phyloP scores from a whole-genome alignment of 768 basidiomycete genomes.

The Suillus placidus region DNA sequence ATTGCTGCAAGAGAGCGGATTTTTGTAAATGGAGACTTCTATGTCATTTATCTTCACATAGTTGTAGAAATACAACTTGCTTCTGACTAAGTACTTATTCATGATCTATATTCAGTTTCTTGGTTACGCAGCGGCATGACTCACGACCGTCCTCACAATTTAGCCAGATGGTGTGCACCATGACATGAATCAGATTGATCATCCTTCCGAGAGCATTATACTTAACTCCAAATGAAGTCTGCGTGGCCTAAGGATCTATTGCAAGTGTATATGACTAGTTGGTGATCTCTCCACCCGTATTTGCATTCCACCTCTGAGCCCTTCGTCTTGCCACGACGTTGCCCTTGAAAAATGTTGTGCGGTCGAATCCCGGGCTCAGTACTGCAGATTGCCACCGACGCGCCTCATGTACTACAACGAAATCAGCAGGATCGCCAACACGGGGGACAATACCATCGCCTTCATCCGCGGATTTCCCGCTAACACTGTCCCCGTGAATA shows the following conservation, averaged over 20 bases:
- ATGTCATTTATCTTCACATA: neutral
- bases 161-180: neutral
- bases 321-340: slow-evolving; percentile 21
- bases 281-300: neutral
- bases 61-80: slow-evolving; percentile 1
- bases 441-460: slow-evolving; percentile 36
- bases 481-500: slow-evolving; percentile 20
- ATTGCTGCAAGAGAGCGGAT: slow-evolving; percentile 85
- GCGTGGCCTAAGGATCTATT: neutral
- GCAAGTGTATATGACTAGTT: neutral
- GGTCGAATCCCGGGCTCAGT: slow-evolving; percentile 45
- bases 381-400: slow-evolving; percentile 47
- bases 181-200: neutral
- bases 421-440: slow-evolving; percentile 52
- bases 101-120: neutral
- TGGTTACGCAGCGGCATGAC: neutral
- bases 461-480: slow-evolving; percentile 14
- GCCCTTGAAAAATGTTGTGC: slow-evolving; percentile 23
- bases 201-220: neutral
- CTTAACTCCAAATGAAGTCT: neutral
- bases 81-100: neutral
- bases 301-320: slow-evolving; percentile 20
- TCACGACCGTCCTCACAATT: neutral
- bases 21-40: slow-evolving; percentile 50
- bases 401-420: slow-evolving; percentile 58